A percentile compares a stretch with the other conserved stretches of the same genome.
phyloP scores from a whole-genome alignment of 2,329 filamentous ascomycete species.

The Knufia petricola region DNA sequence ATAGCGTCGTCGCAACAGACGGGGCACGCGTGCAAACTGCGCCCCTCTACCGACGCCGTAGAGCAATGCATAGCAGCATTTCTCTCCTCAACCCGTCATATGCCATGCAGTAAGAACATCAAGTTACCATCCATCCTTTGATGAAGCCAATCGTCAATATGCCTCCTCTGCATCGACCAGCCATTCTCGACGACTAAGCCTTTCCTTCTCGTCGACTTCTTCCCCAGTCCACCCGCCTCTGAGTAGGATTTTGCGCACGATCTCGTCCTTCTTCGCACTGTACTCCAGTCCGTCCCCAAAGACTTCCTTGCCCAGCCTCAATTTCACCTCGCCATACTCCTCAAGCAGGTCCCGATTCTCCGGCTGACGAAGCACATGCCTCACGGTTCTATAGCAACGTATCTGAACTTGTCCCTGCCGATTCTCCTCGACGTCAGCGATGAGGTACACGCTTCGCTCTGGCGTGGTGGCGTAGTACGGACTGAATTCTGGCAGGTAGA shows the following conservation, averaged over 20 bases:
- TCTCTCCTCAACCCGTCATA: too few relatives aligned
- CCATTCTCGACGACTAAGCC: constrained; percentile 1
- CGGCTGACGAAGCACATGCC: constrained; percentile 13
- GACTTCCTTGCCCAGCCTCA: constrained; percentile 15
- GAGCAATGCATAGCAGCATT: too few relatives aligned
- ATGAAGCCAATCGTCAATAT: neutral
- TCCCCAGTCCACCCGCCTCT: constrained; percentile 15
- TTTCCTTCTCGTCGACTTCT: constrained; percentile 12
- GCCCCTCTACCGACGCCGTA: too few relatives aligned
- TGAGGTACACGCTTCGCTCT: constrained; percentile 20
- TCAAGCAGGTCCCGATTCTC: constrained; percentile 13
- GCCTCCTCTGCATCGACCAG: constrained; percentile 2
- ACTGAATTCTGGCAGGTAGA: constrained; percentile 7
- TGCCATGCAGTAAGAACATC: neutral
- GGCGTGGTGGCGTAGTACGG: constrained; percentile 6
- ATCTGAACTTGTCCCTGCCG: constrained; percentile 15
- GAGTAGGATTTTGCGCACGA: constrained; percentile 15
- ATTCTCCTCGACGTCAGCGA: constrained; percentile 11
- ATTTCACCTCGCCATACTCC: constrained; percentile 21
- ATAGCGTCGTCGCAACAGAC: too few relatives aligned
- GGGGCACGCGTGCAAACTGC: too few relatives aligned
- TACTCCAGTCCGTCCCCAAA: constrained; percentile 18
- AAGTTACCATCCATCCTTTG: neutral
- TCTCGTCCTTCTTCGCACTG: constrained; percentile 13
- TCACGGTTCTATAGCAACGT: constrained; percentile 17